A percentile compares a stretch with the other conserved stretches of the same genome.
phyloP scores from a whole-genome alignment of 371 early-diverging fungal species.

The Mucor saturninus region DNA sequence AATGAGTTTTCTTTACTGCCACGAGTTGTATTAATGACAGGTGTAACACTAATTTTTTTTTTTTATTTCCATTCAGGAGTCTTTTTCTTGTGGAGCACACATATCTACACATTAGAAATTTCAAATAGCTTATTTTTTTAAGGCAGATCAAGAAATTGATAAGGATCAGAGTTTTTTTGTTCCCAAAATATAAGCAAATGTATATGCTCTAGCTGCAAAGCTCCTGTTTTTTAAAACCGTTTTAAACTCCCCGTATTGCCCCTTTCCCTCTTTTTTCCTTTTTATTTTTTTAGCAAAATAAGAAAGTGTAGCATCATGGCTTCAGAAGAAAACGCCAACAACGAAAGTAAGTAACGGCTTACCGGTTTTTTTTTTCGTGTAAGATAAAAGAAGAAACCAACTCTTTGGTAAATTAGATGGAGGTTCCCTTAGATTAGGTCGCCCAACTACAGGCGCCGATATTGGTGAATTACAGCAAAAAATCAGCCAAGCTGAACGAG shows the following conservation, averaged over 20 bases:
- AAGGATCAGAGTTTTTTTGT: too few species aligned
- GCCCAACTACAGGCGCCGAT: constrained; percentile 51
- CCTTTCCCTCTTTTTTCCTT: constrained; percentile 7
- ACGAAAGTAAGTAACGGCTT: constrained; percentile 1
- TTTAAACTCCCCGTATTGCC: neutral
- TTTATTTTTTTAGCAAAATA: neutral
- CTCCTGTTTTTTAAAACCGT: neutral
- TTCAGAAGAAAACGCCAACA: constrained; percentile 2
- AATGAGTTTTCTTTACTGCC: neutral
- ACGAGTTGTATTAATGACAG: constrained; percentile 2
- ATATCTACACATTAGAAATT: too few species aligned
- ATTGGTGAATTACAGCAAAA: constrained; percentile 56
- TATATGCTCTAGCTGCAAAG: neutral
- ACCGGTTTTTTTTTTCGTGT: neutral
- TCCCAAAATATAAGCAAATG: too few species aligned
- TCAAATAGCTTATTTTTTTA: too few species aligned
- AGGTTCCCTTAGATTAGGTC: constrained; percentile 14
- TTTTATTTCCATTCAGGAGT: neutral
- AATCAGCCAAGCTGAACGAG: constrained; percentile 49
- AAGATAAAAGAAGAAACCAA: neutral
- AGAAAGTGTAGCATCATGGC: constrained; percentile 1
- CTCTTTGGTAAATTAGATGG: neutral
- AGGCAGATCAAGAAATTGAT: too few species aligned
- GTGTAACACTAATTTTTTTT: neutral
- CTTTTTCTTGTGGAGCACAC: too few species aligned